Base-by-base conservation (phyloP, 768 basidiomycete species). In the Amanita muscaria region DNA sequence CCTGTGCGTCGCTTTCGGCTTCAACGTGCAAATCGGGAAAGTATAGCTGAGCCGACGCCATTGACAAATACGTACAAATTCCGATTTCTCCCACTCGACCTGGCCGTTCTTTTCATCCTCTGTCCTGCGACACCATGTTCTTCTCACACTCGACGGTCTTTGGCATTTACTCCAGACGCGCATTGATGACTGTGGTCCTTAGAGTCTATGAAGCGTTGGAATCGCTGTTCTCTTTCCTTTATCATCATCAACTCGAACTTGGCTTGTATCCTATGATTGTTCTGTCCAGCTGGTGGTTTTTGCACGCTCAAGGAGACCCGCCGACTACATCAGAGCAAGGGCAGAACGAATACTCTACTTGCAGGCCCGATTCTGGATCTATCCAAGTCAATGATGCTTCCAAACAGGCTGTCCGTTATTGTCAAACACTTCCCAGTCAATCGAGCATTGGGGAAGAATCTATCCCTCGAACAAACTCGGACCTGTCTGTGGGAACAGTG, bases 51-150 rank as follows among this genome's bases (percentile, higher is more conserved):
- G n/a, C n/a, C n/a, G n/a, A 29, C 3, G 35, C 23, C 11, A 3
- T 21, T 39, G 29, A 15, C 35, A 46, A 39, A 33, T 19, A 46
- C 2, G 24, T 2, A 16, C 44, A 46, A 46, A 46, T 30, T 25
- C 19, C n/a, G n/a, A n/a, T n/a, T n/a, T n/a, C n/a, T n/a, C n/a
- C n/a, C n/a, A n/a, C n/a, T n/a, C n/a, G n/a, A n/a, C n/a, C n/a
- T n/a, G n/a, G n/a, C n/a, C n/a, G n/a, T n/a, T n/a, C 11, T 8
- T n/a, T 34, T 15, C 33, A 7, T 15, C 11, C 33, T 19, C 27
- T 15, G 5, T 19, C 19, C 1, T 15, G 29, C 27, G 3, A 7
- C 5, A 12, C 12, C 22, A 30, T 36, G 43, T 36, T 36, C 34
- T 36, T 27, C 43, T 25, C 42, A 10, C 19, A 44, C 14, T 34